Conservation (phyloP, 139 green algal genomes). For the Choricystis sp. region DNA sequence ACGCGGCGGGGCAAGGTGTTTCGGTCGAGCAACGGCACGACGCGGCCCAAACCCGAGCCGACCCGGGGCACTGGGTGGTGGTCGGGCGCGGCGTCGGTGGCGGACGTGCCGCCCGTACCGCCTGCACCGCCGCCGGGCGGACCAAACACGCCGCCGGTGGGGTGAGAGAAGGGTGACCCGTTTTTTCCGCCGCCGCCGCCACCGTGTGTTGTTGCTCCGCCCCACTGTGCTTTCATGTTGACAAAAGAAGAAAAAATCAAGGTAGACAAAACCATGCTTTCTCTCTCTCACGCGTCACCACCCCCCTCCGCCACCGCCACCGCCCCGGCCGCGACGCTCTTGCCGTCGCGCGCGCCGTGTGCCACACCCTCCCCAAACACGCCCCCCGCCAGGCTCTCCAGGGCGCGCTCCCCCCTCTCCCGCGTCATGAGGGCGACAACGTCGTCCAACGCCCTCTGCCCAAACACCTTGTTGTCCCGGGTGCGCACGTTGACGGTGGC, state of each 20-base stretch:
- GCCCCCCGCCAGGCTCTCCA: constrained; percentile 8
- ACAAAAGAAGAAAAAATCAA: too few relatives aligned
- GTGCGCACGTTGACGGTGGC: constrained; percentile 84
- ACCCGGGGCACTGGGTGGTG: not conserved
- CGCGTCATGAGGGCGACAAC: constrained; percentile 17
- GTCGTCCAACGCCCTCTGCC: constrained; percentile 11
- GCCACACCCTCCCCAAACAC: constrained; percentile 15
- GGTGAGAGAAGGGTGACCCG: not conserved
- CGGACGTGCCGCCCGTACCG: not conserved
- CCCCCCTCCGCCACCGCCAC: not conserved
- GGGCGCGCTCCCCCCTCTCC: constrained; percentile 12
- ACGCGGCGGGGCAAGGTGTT: not conserved
- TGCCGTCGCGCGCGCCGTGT: not conserved
- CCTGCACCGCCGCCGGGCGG: not conserved
- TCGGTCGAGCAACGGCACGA: not conserved
- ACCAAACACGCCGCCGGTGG: not conserved
- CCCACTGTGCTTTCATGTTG: too few relatives aligned
- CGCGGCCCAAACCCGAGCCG: too few relatives aligned
- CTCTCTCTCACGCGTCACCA: too few relatives aligned
- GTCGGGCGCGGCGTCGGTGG: not conserved
- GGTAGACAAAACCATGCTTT: too few relatives aligned
- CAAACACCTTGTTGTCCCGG: constrained; percentile 73
- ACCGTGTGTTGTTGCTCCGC: too few relatives aligned
- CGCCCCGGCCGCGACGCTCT: too few relatives aligned
- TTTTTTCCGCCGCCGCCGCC: too few relatives aligned